Conservation (phyloP, 257 asterid genomes). For the Petunia secreta region DNA sequence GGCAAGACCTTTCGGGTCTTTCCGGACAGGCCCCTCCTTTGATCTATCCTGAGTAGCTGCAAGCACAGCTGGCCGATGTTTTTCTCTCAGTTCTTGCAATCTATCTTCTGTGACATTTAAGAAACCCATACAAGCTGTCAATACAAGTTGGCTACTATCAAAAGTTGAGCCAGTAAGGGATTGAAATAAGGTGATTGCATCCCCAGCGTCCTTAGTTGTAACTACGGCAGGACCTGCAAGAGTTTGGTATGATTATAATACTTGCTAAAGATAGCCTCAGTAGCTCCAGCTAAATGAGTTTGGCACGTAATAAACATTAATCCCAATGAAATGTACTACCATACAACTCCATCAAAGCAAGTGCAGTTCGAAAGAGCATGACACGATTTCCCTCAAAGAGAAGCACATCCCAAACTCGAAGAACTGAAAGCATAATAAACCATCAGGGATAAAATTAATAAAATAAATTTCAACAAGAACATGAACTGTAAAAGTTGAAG, state of each 20-base stretch:
- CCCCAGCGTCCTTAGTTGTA: conserved; percentile 90
- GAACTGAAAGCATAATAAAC: conserved; percentile 53
- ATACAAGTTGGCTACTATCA: conserved; percentile 95
- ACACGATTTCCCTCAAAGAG: conserved; percentile 94
- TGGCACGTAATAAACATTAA: conserved; percentile 11
- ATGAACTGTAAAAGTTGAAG: background rate
- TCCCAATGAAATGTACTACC: conserved; percentile 49
- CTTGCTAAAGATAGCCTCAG: background rate
- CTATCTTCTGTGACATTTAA: conserved; percentile 66
- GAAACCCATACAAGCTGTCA: conserved; percentile 95
- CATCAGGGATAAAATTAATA: conserved; percentile 20
- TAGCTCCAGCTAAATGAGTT: conserved; percentile 12
- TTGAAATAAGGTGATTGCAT: conserved; percentile 79
- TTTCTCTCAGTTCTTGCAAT: conserved; percentile 65
- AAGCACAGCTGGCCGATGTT: conserved; percentile 75
- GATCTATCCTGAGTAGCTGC: conserved; percentile 66
- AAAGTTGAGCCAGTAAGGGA: conserved; percentile 84
- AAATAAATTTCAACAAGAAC: background rate
- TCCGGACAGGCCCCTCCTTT: conserved; percentile 56
- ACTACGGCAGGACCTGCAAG: conserved; percentile 80
- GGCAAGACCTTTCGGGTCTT: conserved; percentile 78
- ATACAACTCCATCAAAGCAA: conserved; percentile 89
- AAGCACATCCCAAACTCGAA: conserved; percentile 97
- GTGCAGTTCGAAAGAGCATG: conserved; percentile 92
- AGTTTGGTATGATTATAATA: background rate